Evolutionary conservation across 2,329 filamentous ascomycete species (phyloP).

Genomic region (Clonostachys sp.): DNA sequence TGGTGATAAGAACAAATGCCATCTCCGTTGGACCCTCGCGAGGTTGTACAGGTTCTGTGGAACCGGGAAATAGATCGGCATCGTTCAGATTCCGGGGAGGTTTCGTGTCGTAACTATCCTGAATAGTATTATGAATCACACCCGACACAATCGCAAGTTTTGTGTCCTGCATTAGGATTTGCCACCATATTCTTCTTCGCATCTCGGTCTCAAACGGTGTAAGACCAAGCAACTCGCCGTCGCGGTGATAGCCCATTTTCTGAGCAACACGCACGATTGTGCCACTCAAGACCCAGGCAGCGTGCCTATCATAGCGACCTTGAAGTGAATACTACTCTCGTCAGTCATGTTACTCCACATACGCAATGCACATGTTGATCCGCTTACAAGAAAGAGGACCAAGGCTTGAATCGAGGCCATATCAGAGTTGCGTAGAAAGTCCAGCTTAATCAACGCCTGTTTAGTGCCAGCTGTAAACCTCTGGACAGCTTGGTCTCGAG

Average conservation of each 20-base stretch:
- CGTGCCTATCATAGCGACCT: slow-evolving; percentile 53
- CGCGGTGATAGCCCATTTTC: slow-evolving; percentile 63
- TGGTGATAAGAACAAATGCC: slow-evolving; percentile 48
- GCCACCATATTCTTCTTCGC: slow-evolving; percentile 64
- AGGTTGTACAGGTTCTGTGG: slow-evolving; percentile 43
- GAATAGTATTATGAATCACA: slow-evolving; percentile 45
- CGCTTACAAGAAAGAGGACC: slow-evolving; percentile 48
- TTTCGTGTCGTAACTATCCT: slow-evolving; percentile 51
- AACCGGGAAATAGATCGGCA: slow-evolving; percentile 48
- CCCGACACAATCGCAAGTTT: slow-evolving; percentile 54
- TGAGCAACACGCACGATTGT: slow-evolving; percentile 59
- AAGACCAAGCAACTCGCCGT: slow-evolving; percentile 51
- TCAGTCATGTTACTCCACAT: too few species aligned
- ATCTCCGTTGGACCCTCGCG: slow-evolving; percentile 57
- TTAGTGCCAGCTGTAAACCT: slow-evolving; percentile 48
- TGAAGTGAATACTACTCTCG: slow-evolving; percentile 44
- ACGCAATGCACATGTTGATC: too few species aligned
- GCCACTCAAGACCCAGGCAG: slow-evolving; percentile 57
- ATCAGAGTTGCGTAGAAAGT: slow-evolving; percentile 55
- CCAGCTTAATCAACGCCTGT: slow-evolving; percentile 41
- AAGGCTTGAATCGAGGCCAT: slow-evolving; percentile 55
- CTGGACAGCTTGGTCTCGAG: slow-evolving; percentile 43
- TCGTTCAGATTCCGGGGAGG: slow-evolving; percentile 55
- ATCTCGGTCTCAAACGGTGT: slow-evolving; percentile 63
- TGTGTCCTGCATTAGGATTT: slow-evolving; percentile 53